These are phyloP conservation scores for Silene noctiflora DNA, from an alignment of 179 eudicot species.

Conservation along the genomic window DNA sequence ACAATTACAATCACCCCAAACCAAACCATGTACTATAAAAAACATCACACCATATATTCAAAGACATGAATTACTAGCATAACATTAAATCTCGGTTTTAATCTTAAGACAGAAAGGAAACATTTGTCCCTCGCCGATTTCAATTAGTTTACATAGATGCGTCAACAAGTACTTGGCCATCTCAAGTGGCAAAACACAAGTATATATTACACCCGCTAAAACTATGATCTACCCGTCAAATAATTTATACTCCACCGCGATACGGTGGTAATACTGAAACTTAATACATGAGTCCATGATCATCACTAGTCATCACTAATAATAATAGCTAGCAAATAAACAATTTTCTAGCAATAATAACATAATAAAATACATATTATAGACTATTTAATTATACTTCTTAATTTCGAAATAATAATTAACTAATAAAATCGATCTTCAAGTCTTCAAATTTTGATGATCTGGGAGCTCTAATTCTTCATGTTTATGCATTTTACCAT, in stretches of 20 bases:
- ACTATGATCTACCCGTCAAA: neutral
- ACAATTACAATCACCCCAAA: no score
- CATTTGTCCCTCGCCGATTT: no score
- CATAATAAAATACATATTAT: neutral
- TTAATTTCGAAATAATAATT: neutral
- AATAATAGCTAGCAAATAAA: no score
- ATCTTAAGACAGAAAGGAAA: no score
- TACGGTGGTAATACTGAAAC: neutral
- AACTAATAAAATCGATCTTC: neutral
- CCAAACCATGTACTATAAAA: no score
- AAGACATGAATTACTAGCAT: no score
- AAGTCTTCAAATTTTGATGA: slow-evolving; percentile 4
- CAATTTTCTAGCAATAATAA: neutral
- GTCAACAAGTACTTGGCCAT: no score
- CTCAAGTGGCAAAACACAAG: no score
- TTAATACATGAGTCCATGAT: neutral
- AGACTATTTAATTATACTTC: neutral
- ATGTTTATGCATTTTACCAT: slow-evolving; percentile 1
- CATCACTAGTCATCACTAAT: neutral
- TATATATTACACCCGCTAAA: neutral
- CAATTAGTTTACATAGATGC: no score
- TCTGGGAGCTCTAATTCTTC: neutral
- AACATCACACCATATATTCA: no score
- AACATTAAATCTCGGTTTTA: no score
- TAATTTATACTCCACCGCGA: neutral